phyloP scores from a whole-genome alignment of 2,329 filamentous ascomycete species.

The Diaporthe ampelina region DNA sequence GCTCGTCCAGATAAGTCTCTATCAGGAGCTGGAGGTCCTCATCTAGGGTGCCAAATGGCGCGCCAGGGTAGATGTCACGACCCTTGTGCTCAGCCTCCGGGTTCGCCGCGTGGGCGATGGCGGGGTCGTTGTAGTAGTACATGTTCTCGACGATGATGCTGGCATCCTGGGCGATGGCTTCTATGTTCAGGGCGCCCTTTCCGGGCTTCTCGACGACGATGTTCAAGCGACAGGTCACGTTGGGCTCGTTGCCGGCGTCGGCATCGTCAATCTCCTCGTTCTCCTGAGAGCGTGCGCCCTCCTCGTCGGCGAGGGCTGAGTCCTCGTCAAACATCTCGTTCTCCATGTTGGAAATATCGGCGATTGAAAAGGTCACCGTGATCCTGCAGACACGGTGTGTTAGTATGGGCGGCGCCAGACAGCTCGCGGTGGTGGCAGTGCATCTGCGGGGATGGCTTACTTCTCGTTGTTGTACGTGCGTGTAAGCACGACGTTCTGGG shows the following conservation, averaged over 20 bases:
- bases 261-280: conserved; percentile 69
- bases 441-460: conserved; percentile 63
- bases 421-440: not conserved
- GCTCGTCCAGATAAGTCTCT: conserved; percentile 94
- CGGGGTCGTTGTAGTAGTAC: conserved; percentile 85
- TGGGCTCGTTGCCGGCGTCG: conserved; percentile 64
- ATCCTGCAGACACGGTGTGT: conserved; percentile 51
- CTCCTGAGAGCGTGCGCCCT: conserved; percentile 67
- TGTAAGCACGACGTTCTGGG: conserved; percentile 89
- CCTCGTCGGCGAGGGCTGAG: conserved; percentile 67
- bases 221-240: conserved; percentile 85
- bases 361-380: conserved; percentile 86
- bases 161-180: conserved; percentile 88
- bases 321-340: conserved; percentile 69
- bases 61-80: conserved; percentile 87
- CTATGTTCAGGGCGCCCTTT: conserved; percentile 88
- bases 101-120: conserved; percentile 80
- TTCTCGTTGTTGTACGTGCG: conserved; percentile 90
- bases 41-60: conserved; percentile 93
- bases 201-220: conserved; percentile 90
- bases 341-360: conserved; percentile 80
- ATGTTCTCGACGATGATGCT: conserved; percentile 91
- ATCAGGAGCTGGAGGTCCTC: conserved; percentile 94
- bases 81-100: conserved; percentile 84
- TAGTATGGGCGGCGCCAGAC: conserved; percentile 10